Evolutionary conservation across 202 grass and related monocot species (phyloP), one percentile per base, ranked within the genome.

Genomic region (Schoenoplectus tabernaemontani): DNA sequence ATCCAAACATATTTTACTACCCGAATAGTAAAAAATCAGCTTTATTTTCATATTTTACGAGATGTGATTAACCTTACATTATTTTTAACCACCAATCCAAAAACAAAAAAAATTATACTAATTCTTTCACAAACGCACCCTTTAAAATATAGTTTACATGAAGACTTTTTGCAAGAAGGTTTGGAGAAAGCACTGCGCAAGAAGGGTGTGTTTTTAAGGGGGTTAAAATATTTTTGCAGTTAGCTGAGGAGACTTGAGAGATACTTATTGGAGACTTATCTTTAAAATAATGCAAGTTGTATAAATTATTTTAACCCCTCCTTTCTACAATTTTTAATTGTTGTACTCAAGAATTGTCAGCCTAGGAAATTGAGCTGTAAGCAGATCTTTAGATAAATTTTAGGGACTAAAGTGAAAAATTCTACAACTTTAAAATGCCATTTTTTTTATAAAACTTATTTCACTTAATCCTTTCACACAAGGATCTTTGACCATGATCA

Each of bases 401-500:
- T 7, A 59, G 34, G 75, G 75, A 37, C 51, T 60, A 78, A 56
- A 78, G 19, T 78, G 46, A 0, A 24, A 58, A 78, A 42, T 4
- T 39, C 20, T 2, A 39, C 8, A 57, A 7, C 51, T 13, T 11
- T 19, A 41, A 37, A 68, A 43, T 2, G 4, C 15, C 7, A 65
- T n/a, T n/a, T n/a, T 20, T 4, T 7, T 12, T 78, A 78, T 56
- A 57, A 36, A 59, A 60, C 5, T 38, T 34, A 26, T 58, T 36
- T 58, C 36, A 63, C 77, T 79, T 79, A 32, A 79, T 30, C 77
- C 53, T 63, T 80, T 65, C 38, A 32, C 19, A 64, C 3, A 80
- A 65, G 59, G 23, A 80, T 80, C 78, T 80, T 80, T 79, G 62
- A 77, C 85, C 79, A 79, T 38, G 79, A 88, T 53, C 38, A 62